Base-by-base conservation (phyloP, 805 yeast species). In the Yamadazyma insecticola region DNA sequence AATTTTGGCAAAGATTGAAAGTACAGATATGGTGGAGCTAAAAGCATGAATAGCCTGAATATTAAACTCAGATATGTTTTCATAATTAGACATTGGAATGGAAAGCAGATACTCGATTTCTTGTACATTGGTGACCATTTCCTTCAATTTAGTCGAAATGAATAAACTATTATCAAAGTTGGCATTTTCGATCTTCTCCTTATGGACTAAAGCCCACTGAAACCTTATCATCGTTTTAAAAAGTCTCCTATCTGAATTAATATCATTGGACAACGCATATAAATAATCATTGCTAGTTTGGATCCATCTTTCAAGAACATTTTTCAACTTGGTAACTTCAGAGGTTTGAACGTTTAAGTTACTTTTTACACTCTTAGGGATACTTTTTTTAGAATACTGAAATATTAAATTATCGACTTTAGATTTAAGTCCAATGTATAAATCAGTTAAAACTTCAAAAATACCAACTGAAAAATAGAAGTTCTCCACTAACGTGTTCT, bases 1-100 rank as follows among this genome's bases (percentile, higher is more conserved):
- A 6, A 78, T 67, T 12, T 60, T 62, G 3, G 85, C 70, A 44
- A 84, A 83, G 9, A 78, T 69, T 0, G 81, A 61, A 26, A 87
- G 72, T 0, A 90, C 84, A 16, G 77, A 74, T 10, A 84, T 64
- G 30, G 86, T 84, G 2, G 89, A 79, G 13, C 78, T 59, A 44
- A 86, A 89, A 4, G 75, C 63, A 21, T 66, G 67, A 6, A 85
- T 66, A 4, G 72, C 63, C 1, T 63, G 57, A 1, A 53, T 30
- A 24, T 70, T 77, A 3, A 89, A 53, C 1, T 66, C 58, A 2
- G 86, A 80, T 11, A 89, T 74, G 34, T 69, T 60, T 1, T 66
- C 60, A 42, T 71, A 81, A 48, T 88, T 87, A 1, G 76, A 67
- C 50, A 72, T 76, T 0, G 53, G 45, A 0, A 81, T 55, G 6